Base-by-base conservation (phyloP, 768 basidiomycete genomes). In the Boletus edulis region DNA sequence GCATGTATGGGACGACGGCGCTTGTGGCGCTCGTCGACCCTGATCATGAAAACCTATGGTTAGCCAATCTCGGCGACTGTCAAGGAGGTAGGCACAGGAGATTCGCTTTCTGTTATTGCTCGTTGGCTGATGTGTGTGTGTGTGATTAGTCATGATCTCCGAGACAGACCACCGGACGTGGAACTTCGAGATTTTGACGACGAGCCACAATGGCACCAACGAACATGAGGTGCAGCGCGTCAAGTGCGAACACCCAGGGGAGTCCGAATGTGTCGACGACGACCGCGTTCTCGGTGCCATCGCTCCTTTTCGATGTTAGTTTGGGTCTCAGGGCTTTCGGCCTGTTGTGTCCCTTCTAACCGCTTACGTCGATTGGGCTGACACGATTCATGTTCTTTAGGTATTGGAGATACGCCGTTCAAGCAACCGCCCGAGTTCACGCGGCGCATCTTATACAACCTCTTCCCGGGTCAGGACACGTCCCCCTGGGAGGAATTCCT, bases 31-130 rank as follows among this genome's bases (percentile, higher is more conserved):
- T 91, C 37, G 78, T 86, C 40, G 87, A 90, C 71, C 86, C 88
- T 35, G 75, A 81, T 18, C 79, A 81, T 58, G 75, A 80, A 63
- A 81, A 89, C 58, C 73, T 91, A 20, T 91, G 89, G 89, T 72
- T 91, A 45, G 89, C 88, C 7, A 90, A 90, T 64, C 76, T 91
- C 27, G 89, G 89, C 14, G 89, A 91, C 64, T 90, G 87, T 67
- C 85, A 87, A 76, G 87, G 87, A 56, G 76, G 88, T 88, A 59
- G 58, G 85, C 73, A 24, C 42, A 15, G 22, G 15, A 2, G 2
- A 7, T 51, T 46, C 35, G 35, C 50, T 60, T 48, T 24, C 29
- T 31, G 3, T 15, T 14, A 34, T 45, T 20, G 18, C 14, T 46
- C 3, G 35, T 43, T 55, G 41, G 49, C 55, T 55, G 49, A 49